These are phyloP conservation scores for Asterophora parasitica DNA, from an alignment of 768 basidiomycete species.

Conservation along the genomic window DNA sequence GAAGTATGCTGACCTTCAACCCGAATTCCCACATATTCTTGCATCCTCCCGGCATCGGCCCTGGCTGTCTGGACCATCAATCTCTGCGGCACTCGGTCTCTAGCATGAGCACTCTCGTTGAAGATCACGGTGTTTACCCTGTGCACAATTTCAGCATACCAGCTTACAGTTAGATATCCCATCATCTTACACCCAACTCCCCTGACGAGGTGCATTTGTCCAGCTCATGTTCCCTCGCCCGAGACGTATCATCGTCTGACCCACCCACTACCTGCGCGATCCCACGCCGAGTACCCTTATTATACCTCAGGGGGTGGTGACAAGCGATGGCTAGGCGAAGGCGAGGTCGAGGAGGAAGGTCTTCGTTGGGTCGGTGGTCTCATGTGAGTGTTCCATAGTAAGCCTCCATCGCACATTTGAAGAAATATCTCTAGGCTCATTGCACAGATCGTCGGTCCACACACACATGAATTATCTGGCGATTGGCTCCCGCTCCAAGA, in stretches of 20 bases:
- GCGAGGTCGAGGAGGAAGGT: constrained; percentile 52
- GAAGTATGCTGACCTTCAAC: constrained; percentile 55
- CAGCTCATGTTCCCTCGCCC: constrained; percentile 26
- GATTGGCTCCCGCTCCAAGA: constrained; percentile 39
- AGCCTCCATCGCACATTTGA: neutral
- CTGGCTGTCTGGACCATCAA: constrained; percentile 9
- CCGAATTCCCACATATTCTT: constrained; percentile 63
- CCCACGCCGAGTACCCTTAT: constrained; percentile 65
- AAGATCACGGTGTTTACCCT: constrained; percentile 44
- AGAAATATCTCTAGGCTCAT: constrained; percentile 43
- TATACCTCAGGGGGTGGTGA: constrained; percentile 68
- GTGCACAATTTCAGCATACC: constrained; percentile 25
- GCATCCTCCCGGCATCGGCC: constrained; percentile 61
- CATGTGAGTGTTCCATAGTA: constrained; percentile 33
- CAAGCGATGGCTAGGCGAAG: constrained; percentile 52
- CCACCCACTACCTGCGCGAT: constrained; percentile 51
- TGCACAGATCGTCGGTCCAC: constrained; percentile 49
- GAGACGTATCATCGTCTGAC: constrained; percentile 39
- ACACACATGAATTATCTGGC: constrained; percentile 32
- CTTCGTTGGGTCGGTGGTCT: constrained; percentile 69
- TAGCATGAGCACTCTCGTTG: constrained; percentile 20
- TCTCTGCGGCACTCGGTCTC: constrained; percentile 10
- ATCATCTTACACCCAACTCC: neutral
- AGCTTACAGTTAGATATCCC: constrained; percentile 24
- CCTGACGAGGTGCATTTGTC: constrained; percentile 19